A percentile compares a stretch with the other conserved stretches of the same genome.
Evolutionary conservation across 257 asterid species (phyloP).

Genomic region (Solanum dulcamara): DNA sequence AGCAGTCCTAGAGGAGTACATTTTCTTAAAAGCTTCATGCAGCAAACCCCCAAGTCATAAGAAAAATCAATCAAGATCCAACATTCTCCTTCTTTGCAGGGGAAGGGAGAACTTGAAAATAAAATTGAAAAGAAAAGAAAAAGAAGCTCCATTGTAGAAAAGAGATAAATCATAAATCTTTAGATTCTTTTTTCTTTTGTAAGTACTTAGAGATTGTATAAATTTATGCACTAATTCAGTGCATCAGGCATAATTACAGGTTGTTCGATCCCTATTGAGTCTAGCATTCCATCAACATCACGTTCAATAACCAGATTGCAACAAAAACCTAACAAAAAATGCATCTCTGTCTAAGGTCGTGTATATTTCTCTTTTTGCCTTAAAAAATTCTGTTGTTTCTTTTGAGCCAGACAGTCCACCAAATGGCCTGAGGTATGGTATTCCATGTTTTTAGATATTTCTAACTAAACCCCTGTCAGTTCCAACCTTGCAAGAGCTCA

Average conservation of each 20-base stretch:
- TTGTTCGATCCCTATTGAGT: not conserved
- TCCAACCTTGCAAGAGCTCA: not conserved
- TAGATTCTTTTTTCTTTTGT: not conserved
- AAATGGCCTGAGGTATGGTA: not conserved
- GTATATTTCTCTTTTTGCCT: not conserved
- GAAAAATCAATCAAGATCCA: not conserved
- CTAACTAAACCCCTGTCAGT: not conserved
- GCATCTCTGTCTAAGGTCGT: not conserved
- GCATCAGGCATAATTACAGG: not conserved
- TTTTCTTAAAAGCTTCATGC: not conserved
- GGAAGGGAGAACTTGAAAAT: not conserved
- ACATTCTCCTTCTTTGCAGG: not conserved
- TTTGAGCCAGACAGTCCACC: not conserved
- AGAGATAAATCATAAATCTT: not conserved
- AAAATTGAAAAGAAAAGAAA: not conserved
- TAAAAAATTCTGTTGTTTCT: not conserved
- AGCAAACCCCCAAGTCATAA: not conserved
- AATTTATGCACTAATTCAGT: not conserved
- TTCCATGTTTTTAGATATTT: not conserved
- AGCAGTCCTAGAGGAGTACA: not conserved
- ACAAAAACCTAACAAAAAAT: not conserved
- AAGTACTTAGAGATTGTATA: not conserved
- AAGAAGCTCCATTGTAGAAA: not conserved
- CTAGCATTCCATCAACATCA: not conserved
- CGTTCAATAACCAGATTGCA: not conserved